These are phyloP conservation scores for Exserohilum rostratum DNA, from an alignment of 2,329 filamentous ascomycete genomes.

Conservation along the genomic window DNA sequence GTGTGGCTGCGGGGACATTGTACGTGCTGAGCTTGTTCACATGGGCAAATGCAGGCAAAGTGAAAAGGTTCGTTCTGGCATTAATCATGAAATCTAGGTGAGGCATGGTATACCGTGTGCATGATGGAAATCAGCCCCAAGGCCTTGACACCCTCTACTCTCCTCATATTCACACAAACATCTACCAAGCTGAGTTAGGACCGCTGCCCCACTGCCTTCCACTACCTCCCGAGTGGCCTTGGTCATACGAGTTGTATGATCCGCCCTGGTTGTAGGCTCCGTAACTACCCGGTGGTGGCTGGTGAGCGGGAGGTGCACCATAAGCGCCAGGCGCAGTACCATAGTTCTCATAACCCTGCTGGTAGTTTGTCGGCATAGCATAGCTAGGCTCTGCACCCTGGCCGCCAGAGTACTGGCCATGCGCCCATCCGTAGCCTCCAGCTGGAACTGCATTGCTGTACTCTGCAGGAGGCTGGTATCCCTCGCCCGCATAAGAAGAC, in stretches of 20 bases:
- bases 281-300: conserved; percentile 28
- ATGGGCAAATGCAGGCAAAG: background rate
- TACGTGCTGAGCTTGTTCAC: background rate
- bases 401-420: conserved; percentile 41
- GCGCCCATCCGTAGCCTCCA: conserved; percentile 34
- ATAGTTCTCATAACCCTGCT: conserved; percentile 47
- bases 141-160: background rate
- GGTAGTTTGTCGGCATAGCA: conserved; percentile 43
- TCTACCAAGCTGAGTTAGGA: conserved; percentile 36
- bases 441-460: conserved; percentile 34
- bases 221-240: conserved; percentile 14
- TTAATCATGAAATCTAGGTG: conserved; percentile 4
- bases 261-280: conserved; percentile 24
- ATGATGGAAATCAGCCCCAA: background rate
- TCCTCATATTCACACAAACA: background rate
- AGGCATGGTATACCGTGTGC: too few species aligned
- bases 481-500: conserved; percentile 39
- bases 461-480: conserved; percentile 35
- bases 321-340: conserved; percentile 20
- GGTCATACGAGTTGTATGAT: conserved; percentile 32
- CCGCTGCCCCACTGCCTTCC: conserved; percentile 44
- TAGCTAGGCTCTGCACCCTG: conserved; percentile 43
- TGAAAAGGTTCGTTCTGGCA: conserved; percentile 3
- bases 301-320: conserved; percentile 21
- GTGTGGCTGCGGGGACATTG: background rate